These are phyloP conservation scores for Knoxia roxburghii DNA, from an alignment of 257 asterid genomes.

Conservation along the genomic window DNA sequence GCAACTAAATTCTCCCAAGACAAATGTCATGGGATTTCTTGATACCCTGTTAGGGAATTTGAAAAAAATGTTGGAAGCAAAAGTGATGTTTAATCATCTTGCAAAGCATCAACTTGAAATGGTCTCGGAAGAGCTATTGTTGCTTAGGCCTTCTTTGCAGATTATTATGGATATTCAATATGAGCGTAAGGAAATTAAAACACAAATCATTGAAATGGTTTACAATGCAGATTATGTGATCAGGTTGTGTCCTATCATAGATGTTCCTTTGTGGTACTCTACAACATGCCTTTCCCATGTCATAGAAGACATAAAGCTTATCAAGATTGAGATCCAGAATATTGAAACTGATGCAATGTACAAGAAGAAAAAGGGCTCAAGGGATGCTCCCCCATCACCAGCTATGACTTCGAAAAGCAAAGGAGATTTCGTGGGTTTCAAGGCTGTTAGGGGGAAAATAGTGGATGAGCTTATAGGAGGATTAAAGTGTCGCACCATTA, in stretches of 20 bases:
- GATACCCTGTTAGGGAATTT: not conserved
- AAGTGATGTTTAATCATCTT: not conserved
- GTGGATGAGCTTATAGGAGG: not conserved
- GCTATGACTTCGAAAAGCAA: not conserved
- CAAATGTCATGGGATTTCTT: not conserved
- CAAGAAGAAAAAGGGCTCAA: rapidly evolving
- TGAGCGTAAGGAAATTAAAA: not conserved
- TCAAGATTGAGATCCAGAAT: not conserved
- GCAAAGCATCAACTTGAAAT: not conserved
- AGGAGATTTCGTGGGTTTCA: not conserved
- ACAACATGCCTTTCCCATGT: not conserved
- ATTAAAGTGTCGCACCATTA: not conserved
- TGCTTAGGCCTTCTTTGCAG: not conserved
- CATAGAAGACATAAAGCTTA: not conserved
- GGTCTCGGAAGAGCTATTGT: not conserved
- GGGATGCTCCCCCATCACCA: not conserved
- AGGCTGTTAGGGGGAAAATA: not conserved
- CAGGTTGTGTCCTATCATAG: not conserved
- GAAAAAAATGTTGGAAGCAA: not conserved
- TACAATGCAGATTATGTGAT: not conserved
- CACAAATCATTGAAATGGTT: not conserved
- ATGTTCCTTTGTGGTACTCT: not conserved
- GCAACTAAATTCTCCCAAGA: not conserved
- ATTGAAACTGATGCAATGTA: too few species aligned
- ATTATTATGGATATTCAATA: not conserved